These are phyloP conservation scores for Lipomyces mesembrius DNA, from an alignment of 805 yeast genomes.

Conservation along the genomic window DNA sequence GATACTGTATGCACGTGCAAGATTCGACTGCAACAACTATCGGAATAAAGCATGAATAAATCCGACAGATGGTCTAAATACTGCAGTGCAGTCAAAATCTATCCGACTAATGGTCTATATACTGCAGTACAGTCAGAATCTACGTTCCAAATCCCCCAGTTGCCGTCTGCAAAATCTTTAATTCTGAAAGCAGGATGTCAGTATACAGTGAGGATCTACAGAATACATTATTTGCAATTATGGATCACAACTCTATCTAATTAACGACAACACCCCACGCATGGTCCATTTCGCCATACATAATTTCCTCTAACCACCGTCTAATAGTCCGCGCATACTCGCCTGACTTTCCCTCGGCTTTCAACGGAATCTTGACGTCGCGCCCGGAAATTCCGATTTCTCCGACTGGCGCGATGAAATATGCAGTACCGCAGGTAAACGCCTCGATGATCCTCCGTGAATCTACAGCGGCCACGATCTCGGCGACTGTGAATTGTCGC, in stretches of 20 bases:
- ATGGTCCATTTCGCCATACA: slow-evolving; percentile 42
- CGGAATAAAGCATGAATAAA: too few species aligned
- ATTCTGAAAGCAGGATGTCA: too few species aligned
- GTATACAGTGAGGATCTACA: too few species aligned
- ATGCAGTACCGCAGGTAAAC: slow-evolving; percentile 61
- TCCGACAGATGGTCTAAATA: too few species aligned
- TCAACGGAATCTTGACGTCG: slow-evolving; percentile 51
- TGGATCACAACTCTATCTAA: neutral
- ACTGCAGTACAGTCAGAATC: too few species aligned
- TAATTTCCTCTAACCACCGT: slow-evolving; percentile 36
- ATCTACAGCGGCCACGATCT: slow-evolving; percentile 52
- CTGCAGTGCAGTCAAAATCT: too few species aligned
- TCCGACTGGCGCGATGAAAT: slow-evolving; percentile 56
- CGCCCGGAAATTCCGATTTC: slow-evolving; percentile 53
- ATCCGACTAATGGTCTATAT: too few species aligned
- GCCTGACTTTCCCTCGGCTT: slow-evolving; percentile 49
- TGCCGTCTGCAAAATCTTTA: too few species aligned
- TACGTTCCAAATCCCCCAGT: too few species aligned
- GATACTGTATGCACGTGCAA: too few species aligned
- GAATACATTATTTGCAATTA: too few species aligned
- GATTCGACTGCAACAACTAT: too few species aligned
- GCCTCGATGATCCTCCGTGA: slow-evolving; percentile 59
- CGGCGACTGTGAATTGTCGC: slow-evolving; percentile 54
- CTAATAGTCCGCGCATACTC: slow-evolving; percentile 49
- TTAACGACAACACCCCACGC: slow-evolving; percentile 34